A percentile compares a stretch with the other conserved stretches of the same genome.
Conservation (phyloP, 352 stramenopile genomes). For the Globisporangium polare region DNA sequence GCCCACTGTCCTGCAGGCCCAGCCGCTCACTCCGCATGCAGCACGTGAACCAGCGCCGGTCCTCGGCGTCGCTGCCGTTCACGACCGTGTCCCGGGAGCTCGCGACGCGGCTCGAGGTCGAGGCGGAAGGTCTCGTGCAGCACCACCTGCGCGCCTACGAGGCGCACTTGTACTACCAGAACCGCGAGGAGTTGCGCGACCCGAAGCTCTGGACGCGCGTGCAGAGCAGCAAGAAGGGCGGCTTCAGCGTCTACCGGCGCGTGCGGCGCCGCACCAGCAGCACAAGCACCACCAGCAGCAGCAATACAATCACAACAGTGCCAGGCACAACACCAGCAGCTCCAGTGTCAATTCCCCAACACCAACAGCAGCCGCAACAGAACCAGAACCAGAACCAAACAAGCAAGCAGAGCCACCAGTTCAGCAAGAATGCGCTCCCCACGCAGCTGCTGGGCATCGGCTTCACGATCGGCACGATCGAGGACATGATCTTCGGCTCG, state of each 20-base stretch:
- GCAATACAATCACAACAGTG: neutral
- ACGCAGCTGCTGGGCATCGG: constrained; percentile 26
- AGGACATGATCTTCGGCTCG: constrained; percentile 24
- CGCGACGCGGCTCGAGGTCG: constrained; percentile 13
- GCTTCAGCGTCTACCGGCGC: constrained; percentile 18
- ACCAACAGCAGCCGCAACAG: neutral
- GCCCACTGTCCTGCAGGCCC: neutral
- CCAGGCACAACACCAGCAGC: neutral
- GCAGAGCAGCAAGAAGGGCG: constrained; percentile 13
- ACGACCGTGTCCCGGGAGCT: constrained; percentile 11
- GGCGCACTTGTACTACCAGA: constrained; percentile 16
- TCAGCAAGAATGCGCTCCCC: neutral
- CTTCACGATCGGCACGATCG: constrained; percentile 18
- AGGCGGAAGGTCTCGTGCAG: constrained; percentile 19
- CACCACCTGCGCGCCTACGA: constrained; percentile 22
- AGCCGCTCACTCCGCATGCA: neutral
- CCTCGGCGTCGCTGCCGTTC: constrained; percentile 18
- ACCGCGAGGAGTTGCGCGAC: constrained; percentile 17
- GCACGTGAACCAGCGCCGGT: constrained; percentile 7
- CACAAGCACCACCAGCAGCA: neutral
- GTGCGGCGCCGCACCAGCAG: constrained; percentile 8
- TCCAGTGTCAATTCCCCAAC: neutral
- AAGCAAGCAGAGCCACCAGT: neutral
- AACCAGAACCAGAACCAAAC: neutral
- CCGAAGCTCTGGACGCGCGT: constrained; percentile 14